Evolutionary conservation across 148 eudicot genomes (phyloP), one percentile per base, ranked within the genome.

Genomic region (Cornus florida): DNA sequence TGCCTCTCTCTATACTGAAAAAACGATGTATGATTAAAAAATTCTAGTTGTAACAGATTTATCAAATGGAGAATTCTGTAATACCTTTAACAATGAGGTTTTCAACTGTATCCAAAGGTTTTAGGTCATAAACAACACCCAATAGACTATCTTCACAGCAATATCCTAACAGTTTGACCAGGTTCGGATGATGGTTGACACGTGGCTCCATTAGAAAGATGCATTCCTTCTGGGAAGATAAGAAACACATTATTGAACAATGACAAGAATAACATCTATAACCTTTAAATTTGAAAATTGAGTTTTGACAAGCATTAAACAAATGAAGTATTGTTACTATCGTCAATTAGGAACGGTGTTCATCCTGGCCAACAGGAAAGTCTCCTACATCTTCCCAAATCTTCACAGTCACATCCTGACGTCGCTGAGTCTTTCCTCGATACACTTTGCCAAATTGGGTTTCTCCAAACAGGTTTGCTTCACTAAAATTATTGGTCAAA

Each of bases 41-140:
- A 43, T 0, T 43, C 10, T 6, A 43, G 48, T 43, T 43, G 48
- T 43, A 43, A 43, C 48, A 43, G 8, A 43, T 43, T 43, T 4
- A 43, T 43, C 38, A 43, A 43, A 43, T 43, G 48, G 9, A 43
- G 48, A 6, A 43, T 43, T 6, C 9, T 6, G 48, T 43, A 68
- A 16, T 75, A 75, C 77, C 77, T 75, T 66, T 68, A 33, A 66
- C 50, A 23, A 75, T 33, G 24, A 75, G 50, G 62, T 60, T 62
- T 53, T 19, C 12, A 20, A 38, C 14, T 19, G 77, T 75, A 62
- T 75, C 28, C 66, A 59, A 9, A 4, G 50, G 22, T 8, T 75
- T 75, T 2, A 75, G 77, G 62, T 75, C 69, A 75, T 62, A 75
- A 62, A 75, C 77, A 62, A 75, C 53, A 19, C 77, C 77, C 48